Percentiles rank a stretch among this genome's conserved stretches.
These are phyloP conservation scores for Epichloe baconii DNA, from an alignment of 2,329 filamentous ascomycete species.

Conservation along the genomic window DNA sequence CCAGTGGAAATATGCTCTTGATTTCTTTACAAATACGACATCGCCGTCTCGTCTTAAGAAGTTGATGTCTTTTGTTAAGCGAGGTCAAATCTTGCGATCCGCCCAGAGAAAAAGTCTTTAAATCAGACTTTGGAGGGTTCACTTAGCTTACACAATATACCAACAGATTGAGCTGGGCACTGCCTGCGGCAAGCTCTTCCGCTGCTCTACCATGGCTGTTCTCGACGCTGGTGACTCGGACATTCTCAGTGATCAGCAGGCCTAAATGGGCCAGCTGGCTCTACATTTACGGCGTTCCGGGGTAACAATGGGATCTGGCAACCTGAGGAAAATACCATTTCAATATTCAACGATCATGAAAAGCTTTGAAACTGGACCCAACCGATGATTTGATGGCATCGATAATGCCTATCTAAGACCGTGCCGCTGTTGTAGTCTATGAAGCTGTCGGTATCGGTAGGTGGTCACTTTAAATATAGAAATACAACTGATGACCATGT, in stretches of 20 bases:
- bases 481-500: conserved; percentile 10
- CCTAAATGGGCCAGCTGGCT: conserved; percentile 29
- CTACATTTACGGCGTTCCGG: conserved; percentile 31
- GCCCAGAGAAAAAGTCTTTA: conserved; percentile 90
- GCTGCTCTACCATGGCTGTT: conserved; percentile 93
- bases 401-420: conserved; percentile 13
- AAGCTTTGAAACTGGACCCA: conserved; percentile 13
- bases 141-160: conserved; percentile 41
- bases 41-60: neutral
- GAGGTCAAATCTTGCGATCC: conserved; percentile 27
- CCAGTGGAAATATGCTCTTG: neutral
- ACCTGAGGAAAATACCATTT: conserved; percentile 25
- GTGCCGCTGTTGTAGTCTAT: conserved; percentile 4
- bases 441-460: conserved; percentile 1
- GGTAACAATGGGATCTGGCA: conserved; percentile 21
- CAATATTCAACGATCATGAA: conserved; percentile 12
- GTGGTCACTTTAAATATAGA: conserved; percentile 9
- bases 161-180: conserved; percentile 92
- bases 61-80: conserved; percentile 6
- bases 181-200: conserved; percentile 97
- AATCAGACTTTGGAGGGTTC: conserved; percentile 77
- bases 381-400: neutral
- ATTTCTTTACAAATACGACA: neutral
- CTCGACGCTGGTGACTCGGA: conserved; percentile 97
- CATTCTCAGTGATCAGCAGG: conserved; percentile 70